Evolutionary conservation across 2,329 filamentous ascomycete genomes (phyloP), one percentile per base, ranked within the genome.

Genomic region (Calonectria pauciramosa): DNA sequence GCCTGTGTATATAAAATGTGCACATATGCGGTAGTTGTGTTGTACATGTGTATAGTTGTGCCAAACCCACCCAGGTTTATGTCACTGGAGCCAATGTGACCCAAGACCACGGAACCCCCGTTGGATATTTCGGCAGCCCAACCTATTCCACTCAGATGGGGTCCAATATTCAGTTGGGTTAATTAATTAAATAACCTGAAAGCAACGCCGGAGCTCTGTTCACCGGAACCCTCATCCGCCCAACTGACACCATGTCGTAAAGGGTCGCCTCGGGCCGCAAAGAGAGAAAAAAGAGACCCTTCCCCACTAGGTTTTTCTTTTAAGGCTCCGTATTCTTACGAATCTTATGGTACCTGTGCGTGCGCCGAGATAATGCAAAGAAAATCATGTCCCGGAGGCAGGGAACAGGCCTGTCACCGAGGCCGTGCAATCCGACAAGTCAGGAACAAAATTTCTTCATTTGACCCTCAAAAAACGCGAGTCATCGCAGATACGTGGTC

Each of bases 361-460:
- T 18, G 10, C 34, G 34, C 30, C 32, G 34, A 38, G 54, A 54
- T 60, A 51, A 59, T 38, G 44, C 28, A 28, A 23, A 52, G 59
- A 67, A 52, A 49, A 59, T 71, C 36, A 49, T 36, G 47, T 18
- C 30, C 30, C 28, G 36, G 44, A 28, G n/a, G 69, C 51, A 72
- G 44, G 65, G 65, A 69, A 56, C 34, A 52, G 64, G 71, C 32
- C 32, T 69, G 54, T 60, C 66, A 32, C 28, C n/a, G 26, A 28
- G 56, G 28, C 56, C 52, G 66, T 64, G 56, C 47, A 70, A 65
- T 28, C 65, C 18, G 65, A 70, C 47, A 65, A 32, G 49, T 44
- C 32, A 63, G 52, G 56, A 65, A 23, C 32, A 41, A 51, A 47
- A 34, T 47, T 51, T 65, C 56, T 30, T 44, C 13, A 28, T 26